Evolutionary conservation across 768 basidiomycete species (phyloP).

Genomic region (Tylopilus felleus): DNA sequence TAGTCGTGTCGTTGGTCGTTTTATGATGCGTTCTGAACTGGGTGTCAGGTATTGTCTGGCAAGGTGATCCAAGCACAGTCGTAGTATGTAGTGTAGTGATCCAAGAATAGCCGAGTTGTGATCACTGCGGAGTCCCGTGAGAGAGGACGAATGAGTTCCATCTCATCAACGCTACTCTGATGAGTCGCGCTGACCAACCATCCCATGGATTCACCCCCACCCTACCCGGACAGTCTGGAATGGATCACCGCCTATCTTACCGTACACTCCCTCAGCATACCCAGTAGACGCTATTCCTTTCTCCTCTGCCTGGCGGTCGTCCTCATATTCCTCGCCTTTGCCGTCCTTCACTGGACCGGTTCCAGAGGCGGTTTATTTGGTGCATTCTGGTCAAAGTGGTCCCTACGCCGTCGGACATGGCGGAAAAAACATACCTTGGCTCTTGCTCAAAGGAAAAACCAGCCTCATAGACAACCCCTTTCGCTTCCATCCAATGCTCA

Average conservation of each 20-base stretch:
- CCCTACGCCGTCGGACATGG: constrained; percentile 56
- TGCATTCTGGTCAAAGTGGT: constrained; percentile 57
- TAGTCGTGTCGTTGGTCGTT: constrained; percentile 2
- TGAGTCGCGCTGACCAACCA: neutral
- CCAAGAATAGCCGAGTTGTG: no score
- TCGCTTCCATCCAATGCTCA: constrained; percentile 64
- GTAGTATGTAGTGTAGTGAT: neutral
- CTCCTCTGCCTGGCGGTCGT: constrained; percentile 56
- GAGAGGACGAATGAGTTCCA: neutral
- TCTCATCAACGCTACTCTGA: neutral
- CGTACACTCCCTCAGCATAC: constrained; percentile 50
- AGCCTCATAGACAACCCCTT: constrained; percentile 39
- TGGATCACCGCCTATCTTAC: constrained; percentile 58
- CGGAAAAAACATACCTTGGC: constrained; percentile 44
- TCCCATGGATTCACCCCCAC: constrained; percentile 43
- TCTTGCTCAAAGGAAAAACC: constrained; percentile 30
- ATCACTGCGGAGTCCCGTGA: neutral
- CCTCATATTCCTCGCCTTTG: constrained; percentile 38
- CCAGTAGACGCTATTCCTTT: constrained; percentile 55
- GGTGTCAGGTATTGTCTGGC: constrained; percentile 44
- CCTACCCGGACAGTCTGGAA: constrained; percentile 40
- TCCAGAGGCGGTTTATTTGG: constrained; percentile 42
- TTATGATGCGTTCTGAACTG: neutral
- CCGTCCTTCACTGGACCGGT: constrained; percentile 43
- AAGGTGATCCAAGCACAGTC: constrained; percentile 19